phyloP scores from a whole-genome alignment of 768 basidiomycete genomes.

The Termitomyces heimii region DNA sequence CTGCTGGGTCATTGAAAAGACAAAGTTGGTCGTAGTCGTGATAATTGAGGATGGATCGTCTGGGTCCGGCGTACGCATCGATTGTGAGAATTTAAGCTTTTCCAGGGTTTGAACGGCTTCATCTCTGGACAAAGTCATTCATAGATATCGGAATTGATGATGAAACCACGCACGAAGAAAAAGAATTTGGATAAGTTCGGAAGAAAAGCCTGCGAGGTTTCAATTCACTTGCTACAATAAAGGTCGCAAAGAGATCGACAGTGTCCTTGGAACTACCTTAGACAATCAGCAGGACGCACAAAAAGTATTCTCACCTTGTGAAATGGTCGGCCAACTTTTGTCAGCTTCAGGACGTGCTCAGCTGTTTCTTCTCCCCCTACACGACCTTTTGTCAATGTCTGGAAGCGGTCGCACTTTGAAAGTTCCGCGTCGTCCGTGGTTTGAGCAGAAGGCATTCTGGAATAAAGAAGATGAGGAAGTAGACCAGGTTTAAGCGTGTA shows the following conservation, averaged over 20 bases:
- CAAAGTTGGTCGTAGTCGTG: conserved; percentile 12
- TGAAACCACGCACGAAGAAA: conserved; percentile 8
- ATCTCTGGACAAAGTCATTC: conserved; percentile 2
- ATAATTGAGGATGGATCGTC: conserved; percentile 4
- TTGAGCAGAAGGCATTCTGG: conserved; percentile 1
- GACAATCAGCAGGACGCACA: neutral
- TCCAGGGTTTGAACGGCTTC: conserved; percentile 9
- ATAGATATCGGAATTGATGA: neutral
- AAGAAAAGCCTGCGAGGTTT: conserved; percentile 10
- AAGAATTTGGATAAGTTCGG: conserved; percentile 6
- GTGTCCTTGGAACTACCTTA: conserved; percentile 5
- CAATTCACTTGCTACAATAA: conserved; percentile 9
- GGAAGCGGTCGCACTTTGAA: neutral
- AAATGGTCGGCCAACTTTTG: conserved; percentile 10
- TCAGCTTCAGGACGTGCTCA: conserved; percentile 10
- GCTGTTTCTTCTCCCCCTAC: neutral
- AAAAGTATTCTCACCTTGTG: conserved; percentile 4
- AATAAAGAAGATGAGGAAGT: neutral
- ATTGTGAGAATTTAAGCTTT: conserved; percentile 12
- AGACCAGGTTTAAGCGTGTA: neutral
- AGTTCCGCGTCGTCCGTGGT: neutral
- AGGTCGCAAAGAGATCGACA: conserved; percentile 11
- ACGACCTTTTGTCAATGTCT: neutral
- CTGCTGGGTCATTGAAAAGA: conserved; percentile 9
- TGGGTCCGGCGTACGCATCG: conserved; percentile 8